Base-by-base conservation (phyloP, 2,329 filamentous ascomycete species). In the Paracoccidioides lutzii region DNA sequence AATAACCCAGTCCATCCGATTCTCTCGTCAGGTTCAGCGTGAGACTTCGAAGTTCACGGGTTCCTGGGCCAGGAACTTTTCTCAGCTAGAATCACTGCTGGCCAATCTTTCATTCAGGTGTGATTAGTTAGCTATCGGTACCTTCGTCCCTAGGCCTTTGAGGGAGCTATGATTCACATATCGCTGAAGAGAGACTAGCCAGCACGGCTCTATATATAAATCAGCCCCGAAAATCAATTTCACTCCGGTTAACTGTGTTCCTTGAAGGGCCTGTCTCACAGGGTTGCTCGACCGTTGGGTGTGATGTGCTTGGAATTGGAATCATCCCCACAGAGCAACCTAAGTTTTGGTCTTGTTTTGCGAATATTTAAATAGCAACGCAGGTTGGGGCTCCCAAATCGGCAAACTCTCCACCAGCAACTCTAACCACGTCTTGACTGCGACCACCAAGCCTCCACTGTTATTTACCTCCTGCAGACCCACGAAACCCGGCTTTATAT, bases 161-260 rank as follows among this genome's bases (percentile, higher is more conserved):
- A 38, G 50, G 12, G 32, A 52, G 50, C 50, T 42, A 52, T 52
- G 50, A 52, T 52, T 52, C 50, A 52, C 10, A 52, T 35, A 52
- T 52, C 50, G 14, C 7, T 15, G 33, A 14, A 32, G 28, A 41
- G 50, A 52, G 50, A 15, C 38, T 52, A 52, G 50, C 50, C 50
- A 33, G 28, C 50, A 32, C n/a, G 50, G 28, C 49, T 30, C 49
- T 33, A 49, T 38, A 14, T 6, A 22, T 22, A 22, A 10, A 38
- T 32, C 10, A 15, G 42, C 48, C 35, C 2, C 14, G n/a, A 22
- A 30, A 50, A 14, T n/a, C 49, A 2, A 38, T 52, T 52, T 42
- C 38, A 42, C 38, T 28, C 22, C 12, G 28, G 38, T 37, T 28
- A 22, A 40, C 37, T 9, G 22, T 41, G 38, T 35, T 10, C 7